phyloP scores from a whole-genome alignment of 371 early-diverging fungal species.

The Lichtheimia ornata region DNA sequence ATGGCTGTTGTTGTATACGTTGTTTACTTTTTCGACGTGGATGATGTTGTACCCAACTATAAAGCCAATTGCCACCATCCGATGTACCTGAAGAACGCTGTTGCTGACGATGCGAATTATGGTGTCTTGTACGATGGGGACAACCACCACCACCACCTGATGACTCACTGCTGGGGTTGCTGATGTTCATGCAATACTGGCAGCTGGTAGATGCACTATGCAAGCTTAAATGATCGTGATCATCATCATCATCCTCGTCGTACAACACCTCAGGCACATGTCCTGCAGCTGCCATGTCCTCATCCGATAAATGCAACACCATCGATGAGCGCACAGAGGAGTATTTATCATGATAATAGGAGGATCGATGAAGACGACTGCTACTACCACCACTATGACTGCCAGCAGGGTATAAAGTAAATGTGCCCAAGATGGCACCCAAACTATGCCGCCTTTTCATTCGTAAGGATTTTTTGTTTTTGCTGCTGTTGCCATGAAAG shows the following conservation, averaged over 20 bases:
- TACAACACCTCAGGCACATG: constrained; percentile 9
- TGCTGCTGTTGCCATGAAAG: not conserved
- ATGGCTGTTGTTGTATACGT: not conserved
- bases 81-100: not conserved
- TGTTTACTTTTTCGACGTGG: constrained; percentile 9
- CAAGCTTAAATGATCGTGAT: constrained; percentile 1
- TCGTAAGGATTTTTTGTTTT: constrained; percentile 6
- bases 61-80: constrained; percentile 7
- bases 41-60: constrained; percentile 14
- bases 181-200: constrained; percentile 6
- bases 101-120: not conserved
- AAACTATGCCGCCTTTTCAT: constrained; percentile 8
- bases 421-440: constrained; percentile 2
- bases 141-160: not conserved
- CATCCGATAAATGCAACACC: constrained; percentile 12
- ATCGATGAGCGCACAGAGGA: constrained; percentile 16
- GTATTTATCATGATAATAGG: not conserved
- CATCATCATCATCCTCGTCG: constrained; percentile 4
- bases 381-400: not conserved
- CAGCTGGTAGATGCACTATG: constrained; percentile 4
- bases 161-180: not conserved
- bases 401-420: not conserved
- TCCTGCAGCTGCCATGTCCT: constrained; percentile 4
- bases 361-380: not conserved
- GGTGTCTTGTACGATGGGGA: not conserved